phyloP scores from a whole-genome alignment of 768 basidiomycete species.

The Hygrocybe punicea region DNA sequence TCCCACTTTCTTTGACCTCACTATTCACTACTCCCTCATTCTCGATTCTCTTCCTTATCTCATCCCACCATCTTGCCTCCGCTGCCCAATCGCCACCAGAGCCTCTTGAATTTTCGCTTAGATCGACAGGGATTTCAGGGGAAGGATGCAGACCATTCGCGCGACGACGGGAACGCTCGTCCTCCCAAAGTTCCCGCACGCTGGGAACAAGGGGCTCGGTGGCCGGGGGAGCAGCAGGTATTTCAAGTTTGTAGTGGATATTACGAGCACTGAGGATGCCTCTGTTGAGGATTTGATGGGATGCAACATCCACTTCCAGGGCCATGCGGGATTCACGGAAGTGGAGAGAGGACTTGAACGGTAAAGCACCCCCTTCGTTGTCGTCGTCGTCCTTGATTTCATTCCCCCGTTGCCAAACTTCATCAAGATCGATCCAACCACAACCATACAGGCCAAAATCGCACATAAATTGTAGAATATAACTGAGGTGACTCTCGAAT shows the following conservation, averaged over 20 bases:
- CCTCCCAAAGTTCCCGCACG: constrained; percentile 94
- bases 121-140: constrained; percentile 68
- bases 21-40: constrained; percentile 32
- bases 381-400: constrained; percentile 35
- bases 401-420: constrained; percentile 57
- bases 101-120: constrained; percentile 59
- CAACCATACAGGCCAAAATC: constrained; percentile 96
- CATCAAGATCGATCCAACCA: constrained; percentile 72
- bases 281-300: constrained; percentile 87
- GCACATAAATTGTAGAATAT: constrained; percentile 85
- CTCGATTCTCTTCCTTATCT: constrained; percentile 61
- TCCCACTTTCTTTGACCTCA: constrained; percentile 13
- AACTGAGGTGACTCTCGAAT: constrained; percentile 90
- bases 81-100: constrained; percentile 63
- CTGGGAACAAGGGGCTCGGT: constrained; percentile 78
- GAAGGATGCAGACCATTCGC: constrained; percentile 68
- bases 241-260: constrained; percentile 62
- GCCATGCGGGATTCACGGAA: constrained; percentile 61
- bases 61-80: constrained; percentile 74
- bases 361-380: constrained; percentile 13
- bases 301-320: constrained; percentile 80
- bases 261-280: constrained; percentile 58
- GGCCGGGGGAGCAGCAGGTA: constrained; percentile 51
- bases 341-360: constrained; percentile 53
- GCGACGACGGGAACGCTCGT: constrained; percentile 75